These are phyloP conservation scores for Sporodiniella umbellata DNA, from an alignment of 371 early-diverging fungal species.

Conservation along the genomic window DNA sequence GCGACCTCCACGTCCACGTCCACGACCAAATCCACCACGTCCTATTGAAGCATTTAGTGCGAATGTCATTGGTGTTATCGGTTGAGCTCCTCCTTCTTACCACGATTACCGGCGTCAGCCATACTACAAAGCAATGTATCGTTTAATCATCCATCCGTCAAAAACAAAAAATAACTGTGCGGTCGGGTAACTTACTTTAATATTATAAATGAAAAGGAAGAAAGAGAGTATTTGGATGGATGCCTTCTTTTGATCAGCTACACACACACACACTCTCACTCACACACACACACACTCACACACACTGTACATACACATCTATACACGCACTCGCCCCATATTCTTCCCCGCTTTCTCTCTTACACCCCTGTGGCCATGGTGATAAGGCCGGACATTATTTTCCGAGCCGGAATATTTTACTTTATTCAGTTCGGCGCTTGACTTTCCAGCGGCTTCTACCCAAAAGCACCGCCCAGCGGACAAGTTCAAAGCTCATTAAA, in stretches of 20 bases:
- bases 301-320: too few species aligned
- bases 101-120: conserved; percentile 81
- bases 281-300: too few species aligned
- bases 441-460: not conserved
- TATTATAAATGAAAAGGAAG: conserved; percentile 21
- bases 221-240: conserved; percentile 4
- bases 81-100: conserved; percentile 15
- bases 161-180: too few species aligned
- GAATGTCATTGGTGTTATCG: not conserved
- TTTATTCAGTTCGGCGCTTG: not conserved
- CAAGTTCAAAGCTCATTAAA: conserved; percentile 25
- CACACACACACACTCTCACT: not conserved
- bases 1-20: conserved; percentile 66
- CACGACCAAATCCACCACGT: conserved; percentile 86
- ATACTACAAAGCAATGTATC: conserved; percentile 27
- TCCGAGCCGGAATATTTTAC: not conserved
- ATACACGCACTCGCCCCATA: too few species aligned
- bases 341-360: not conserved
- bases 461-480: conserved; percentile 7
- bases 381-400: too few species aligned
- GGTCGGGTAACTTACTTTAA: conserved; percentile 15
- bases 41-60: conserved; percentile 27
- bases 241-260: too few species aligned
- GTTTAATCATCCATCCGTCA: conserved; percentile 12
- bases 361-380: too few species aligned